Base-by-base conservation (phyloP, 1,284 basidiomycete genomes). In the Rhodotorula sp. region DNA sequence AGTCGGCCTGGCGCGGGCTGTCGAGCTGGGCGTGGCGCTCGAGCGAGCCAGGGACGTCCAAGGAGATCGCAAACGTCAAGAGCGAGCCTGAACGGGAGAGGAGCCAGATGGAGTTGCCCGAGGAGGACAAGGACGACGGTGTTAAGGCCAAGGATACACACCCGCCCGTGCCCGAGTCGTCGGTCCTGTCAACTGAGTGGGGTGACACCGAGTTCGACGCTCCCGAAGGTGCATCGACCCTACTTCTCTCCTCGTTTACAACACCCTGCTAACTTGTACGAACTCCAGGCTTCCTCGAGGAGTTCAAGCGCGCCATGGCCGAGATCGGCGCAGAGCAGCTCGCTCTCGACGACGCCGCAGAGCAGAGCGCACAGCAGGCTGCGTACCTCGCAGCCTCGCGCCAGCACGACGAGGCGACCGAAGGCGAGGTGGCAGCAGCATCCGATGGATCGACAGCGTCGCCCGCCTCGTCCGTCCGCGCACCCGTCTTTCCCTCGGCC, bases 171-270 rank as follows among this genome's bases (percentile, higher is more conserved):
- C 42, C 42, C 56, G 56, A 57, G 21, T 57, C 56, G 56, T 44
- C 56, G 10, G 61, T 57, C n/a, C 50, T 66, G 4, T 56, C 60
- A 27, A 73, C 72, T 1, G 68, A 68, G 27, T 70, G 72, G 72
- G 72, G 68, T 21, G 72, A 70, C 4, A 50, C 54, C 2, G 68
- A 70, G 44, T 73, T 73, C 41, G 66, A 66, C 8, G 68, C 68
- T 23, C 72, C 72, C 2, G 60, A 70, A 27, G 72, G 72, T 73
- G 44, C 41, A 65, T 54, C 1, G 23, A 7, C 19, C 25, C 12
- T 25, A 5, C 21, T 21, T 23, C 12, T 4, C 48, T n/a, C 21
- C n/a, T 10, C 14, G 41, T 0, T 8, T 5, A 3, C 1, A 1
- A 3, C 3, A 1, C 14, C 10, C 23, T 14, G 25, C 53, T 65